Percentiles rank a stretch among this genome's conserved stretches.
Evolutionary conservation across 1,284 basidiomycete genomes (phyloP).

Genomic region (Cutaneotrichosporon sp.): DNA sequence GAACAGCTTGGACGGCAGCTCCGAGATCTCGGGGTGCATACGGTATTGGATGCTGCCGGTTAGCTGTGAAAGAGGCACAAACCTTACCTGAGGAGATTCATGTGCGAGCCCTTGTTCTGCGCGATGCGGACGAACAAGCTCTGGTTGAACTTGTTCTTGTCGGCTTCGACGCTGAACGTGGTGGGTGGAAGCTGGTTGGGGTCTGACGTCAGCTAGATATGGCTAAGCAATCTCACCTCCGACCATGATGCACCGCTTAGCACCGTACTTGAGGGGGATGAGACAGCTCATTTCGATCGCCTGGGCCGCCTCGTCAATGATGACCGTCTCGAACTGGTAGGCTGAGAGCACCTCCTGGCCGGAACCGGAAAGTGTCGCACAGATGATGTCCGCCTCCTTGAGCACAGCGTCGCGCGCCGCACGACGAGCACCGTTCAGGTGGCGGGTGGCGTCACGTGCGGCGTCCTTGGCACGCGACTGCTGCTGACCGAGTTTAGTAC

Average conservation of each 20-base stretch:
- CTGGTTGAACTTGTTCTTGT: constrained; percentile 78
- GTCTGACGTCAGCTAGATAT: constrained; percentile 58
- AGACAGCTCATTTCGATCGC: constrained; percentile 94
- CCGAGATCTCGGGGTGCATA: constrained; percentile 97
- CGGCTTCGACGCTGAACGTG: constrained; percentile 85
- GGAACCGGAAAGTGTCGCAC: constrained; percentile 86
- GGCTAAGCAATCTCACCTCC: constrained; percentile 63
- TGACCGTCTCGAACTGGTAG: constrained; percentile 90
- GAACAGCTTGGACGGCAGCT: constrained; percentile 84
- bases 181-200: constrained; percentile 97
- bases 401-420: constrained; percentile 74
- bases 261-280: constrained; percentile 90
- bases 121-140: constrained; percentile 91
- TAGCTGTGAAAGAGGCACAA: background rate
- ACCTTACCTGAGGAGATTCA: constrained; percentile 82
- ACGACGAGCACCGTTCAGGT: constrained; percentile 73
- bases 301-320: constrained; percentile 98
- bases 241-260: constrained; percentile 85
- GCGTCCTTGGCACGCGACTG: constrained; percentile 78
- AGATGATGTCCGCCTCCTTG: constrained; percentile 87
- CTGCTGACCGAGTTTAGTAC: constrained; percentile 65
- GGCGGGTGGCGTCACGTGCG: constrained; percentile 67
- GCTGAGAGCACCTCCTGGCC: constrained; percentile 84
- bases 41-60: constrained; percentile 81
- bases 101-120: constrained; percentile 70